phyloP scores from a whole-genome alignment of 352 stramenopile species.

The Saprolegnia parasitica region DNA sequence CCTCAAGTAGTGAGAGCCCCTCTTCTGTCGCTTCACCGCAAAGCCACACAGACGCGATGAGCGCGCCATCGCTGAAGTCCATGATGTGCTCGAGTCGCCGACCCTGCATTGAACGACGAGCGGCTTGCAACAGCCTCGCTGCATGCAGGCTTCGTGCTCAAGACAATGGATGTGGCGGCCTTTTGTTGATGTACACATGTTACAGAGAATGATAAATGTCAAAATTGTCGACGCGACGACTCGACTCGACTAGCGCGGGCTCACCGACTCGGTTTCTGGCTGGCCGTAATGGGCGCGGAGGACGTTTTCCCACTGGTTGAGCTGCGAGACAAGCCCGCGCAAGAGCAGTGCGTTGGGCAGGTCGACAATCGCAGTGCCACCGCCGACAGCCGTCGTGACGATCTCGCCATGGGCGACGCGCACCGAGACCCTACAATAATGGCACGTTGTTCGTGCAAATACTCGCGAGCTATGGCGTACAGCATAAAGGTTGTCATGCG shows the following conservation, averaged over 20 bases:
- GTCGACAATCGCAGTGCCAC: constrained; percentile 3
- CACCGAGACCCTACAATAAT: constrained; percentile 1
- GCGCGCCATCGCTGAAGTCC: too few relatives aligned
- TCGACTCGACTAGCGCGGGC: background rate
- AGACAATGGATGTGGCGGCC: too few relatives aligned
- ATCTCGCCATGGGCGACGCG: background rate
- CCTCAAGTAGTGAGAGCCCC: too few relatives aligned
- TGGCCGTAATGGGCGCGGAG: constrained; percentile 7
- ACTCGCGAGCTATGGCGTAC: background rate
- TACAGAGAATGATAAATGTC: too few relatives aligned
- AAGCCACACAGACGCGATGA: too few relatives aligned
- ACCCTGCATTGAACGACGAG: too few relatives aligned
- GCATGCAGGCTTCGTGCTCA: too few relatives aligned
- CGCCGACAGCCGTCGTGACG: background rate
- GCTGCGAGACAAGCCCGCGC: background rate
- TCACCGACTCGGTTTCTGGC: constrained; percentile 2
- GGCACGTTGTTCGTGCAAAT: background rate
- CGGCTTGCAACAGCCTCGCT: too few relatives aligned
- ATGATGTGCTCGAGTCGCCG: too few relatives aligned
- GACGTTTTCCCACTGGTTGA: constrained; percentile 13
- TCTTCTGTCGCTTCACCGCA: too few relatives aligned
- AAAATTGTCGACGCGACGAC: too few relatives aligned
- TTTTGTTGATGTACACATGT: too few relatives aligned
- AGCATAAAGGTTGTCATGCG: constrained; percentile 20
- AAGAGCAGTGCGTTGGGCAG: constrained; percentile 1